These are phyloP conservation scores for bread wheat (Triticum aestivum) DNA, from an alignment of 176 grass and related monocot species.

Conservation along the genomic window DNA sequence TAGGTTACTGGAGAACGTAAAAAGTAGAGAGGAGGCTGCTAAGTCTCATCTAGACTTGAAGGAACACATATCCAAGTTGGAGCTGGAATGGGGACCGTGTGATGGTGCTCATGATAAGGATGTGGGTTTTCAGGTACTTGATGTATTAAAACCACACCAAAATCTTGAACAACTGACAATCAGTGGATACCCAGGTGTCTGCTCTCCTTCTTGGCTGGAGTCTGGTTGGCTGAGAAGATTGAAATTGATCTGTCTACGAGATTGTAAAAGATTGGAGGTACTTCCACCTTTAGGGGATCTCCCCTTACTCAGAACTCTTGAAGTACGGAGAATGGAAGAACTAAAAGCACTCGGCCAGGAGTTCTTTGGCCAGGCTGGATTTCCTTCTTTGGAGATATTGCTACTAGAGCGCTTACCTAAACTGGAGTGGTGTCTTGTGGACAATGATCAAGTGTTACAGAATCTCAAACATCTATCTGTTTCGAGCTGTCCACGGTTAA, in stretches of 20 bases:
- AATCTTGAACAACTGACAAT: slow-evolving; percentile 35
- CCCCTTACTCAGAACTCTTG: slow-evolving; percentile 9
- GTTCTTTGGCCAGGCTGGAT: slow-evolving; percentile 30
- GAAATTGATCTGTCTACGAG: background rate
- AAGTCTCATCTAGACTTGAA: slow-evolving; percentile 18
- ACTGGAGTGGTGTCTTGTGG: background rate
- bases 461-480: slow-evolving; percentile 21
- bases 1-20: slow-evolving; percentile 5
- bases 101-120: background rate
- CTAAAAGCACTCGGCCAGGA: background rate
- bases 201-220: slow-evolving; percentile 25
- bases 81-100: slow-evolving; percentile 1
- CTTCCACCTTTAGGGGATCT: slow-evolving; percentile 42
- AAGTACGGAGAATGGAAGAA: slow-evolving; percentile 4
- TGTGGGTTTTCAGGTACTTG: slow-evolving; percentile 6
- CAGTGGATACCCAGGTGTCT: slow-evolving; percentile 27
- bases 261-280: slow-evolving; percentile 21
- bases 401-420: slow-evolving; percentile 3
- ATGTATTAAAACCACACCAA: slow-evolving; percentile 32
- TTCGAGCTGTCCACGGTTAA: slow-evolving; percentile 20
- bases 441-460: background rate
- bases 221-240: slow-evolving; percentile 12
- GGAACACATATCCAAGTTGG: slow-evolving; percentile 16
- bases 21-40: slow-evolving; percentile 3
- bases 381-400: slow-evolving; percentile 23